phyloP scores from a whole-genome alignment of 208 protist genomes.

The Naegleria gruberi region DNA sequence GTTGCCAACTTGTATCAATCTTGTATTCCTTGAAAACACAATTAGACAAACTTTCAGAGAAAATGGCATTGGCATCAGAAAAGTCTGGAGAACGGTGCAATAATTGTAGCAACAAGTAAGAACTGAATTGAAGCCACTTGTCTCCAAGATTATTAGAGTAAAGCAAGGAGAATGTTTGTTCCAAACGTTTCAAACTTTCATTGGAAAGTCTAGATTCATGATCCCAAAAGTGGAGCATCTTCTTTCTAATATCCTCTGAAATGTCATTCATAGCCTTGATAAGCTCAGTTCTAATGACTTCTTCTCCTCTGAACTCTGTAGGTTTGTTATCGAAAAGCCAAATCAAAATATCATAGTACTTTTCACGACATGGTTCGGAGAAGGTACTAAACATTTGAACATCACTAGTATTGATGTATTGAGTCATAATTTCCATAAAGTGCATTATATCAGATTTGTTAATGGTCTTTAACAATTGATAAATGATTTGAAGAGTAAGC shows the following conservation, averaged over 20 bases:
- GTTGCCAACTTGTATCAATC: slow-evolving; percentile 42
- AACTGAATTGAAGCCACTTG: slow-evolving; percentile 42
- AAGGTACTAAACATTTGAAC: slow-evolving; percentile 24
- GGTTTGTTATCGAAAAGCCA: slow-evolving; percentile 41
- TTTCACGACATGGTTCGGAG: slow-evolving; percentile 24
- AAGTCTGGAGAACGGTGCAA: slow-evolving; percentile 37
- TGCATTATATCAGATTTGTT: slow-evolving; percentile 26
- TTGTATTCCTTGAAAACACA: slow-evolving; percentile 47
- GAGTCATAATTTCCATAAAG: slow-evolving; percentile 28
- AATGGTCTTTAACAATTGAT: slow-evolving; percentile 16
- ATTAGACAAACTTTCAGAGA: slow-evolving; percentile 44
- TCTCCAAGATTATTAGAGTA: neutral
- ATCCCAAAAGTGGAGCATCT: slow-evolving; percentile 38
- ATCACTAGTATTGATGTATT: neutral
- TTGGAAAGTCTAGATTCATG: slow-evolving; percentile 21
- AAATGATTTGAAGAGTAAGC: slow-evolving; percentile 30
- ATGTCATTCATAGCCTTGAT: neutral
- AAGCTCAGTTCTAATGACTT: neutral
- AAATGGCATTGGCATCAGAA: slow-evolving; percentile 18
- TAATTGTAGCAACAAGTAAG: slow-evolving; percentile 37
- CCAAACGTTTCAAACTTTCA: slow-evolving; percentile 17
- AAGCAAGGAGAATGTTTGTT: neutral
- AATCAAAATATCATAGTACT: slow-evolving; percentile 46
- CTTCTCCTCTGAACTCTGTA: neutral
- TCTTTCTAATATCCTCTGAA: neutral